Evolutionary conservation across 2,329 filamentous ascomycete species (phyloP).

Genomic region (Blumeriella jaapii): DNA sequence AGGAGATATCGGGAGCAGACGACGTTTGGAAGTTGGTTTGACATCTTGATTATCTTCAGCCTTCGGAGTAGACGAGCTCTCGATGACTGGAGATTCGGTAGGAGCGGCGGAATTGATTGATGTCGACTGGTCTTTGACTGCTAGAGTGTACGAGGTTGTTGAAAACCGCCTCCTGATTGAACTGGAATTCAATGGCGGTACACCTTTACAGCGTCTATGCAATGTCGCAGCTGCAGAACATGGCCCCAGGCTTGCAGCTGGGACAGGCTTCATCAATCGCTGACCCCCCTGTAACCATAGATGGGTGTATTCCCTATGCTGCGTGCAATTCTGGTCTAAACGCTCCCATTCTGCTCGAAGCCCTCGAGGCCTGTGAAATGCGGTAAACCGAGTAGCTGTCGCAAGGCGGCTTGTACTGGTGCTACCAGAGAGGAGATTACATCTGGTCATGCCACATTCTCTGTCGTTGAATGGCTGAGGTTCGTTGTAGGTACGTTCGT

Average conservation of each 20-base stretch:
- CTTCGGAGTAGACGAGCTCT: not conserved
- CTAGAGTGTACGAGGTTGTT: not conserved
- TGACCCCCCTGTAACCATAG: too few relatives aligned
- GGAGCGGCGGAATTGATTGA: not conserved
- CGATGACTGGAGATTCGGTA: not conserved
- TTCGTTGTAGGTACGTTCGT: too few relatives aligned
- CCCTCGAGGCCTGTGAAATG: not conserved
- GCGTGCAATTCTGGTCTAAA: too few relatives aligned
- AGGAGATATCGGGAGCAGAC: conserved; percentile 34
- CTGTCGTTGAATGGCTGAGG: not conserved
- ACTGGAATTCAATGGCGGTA: not conserved
- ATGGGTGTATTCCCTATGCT: too few relatives aligned
- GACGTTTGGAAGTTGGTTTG: conserved; percentile 1
- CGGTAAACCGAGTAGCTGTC: not conserved
- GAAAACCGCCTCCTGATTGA: not conserved
- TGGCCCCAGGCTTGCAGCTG: too few relatives aligned
- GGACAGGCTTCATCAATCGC: too few relatives aligned
- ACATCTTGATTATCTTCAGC: not conserved
- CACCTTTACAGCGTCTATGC: not conserved
- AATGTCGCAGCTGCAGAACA: not conserved
- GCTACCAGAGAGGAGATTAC: conserved; percentile 15
- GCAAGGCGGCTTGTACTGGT: conserved; percentile 10
- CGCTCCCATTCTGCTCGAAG: not conserved
- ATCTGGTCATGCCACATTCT: conserved; percentile 24
- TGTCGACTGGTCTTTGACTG: not conserved